Evolutionary conservation across 768 basidiomycete genomes (phyloP), one percentile per base, ranked within the genome.

Genomic region (Mrakia gelida): DNA sequence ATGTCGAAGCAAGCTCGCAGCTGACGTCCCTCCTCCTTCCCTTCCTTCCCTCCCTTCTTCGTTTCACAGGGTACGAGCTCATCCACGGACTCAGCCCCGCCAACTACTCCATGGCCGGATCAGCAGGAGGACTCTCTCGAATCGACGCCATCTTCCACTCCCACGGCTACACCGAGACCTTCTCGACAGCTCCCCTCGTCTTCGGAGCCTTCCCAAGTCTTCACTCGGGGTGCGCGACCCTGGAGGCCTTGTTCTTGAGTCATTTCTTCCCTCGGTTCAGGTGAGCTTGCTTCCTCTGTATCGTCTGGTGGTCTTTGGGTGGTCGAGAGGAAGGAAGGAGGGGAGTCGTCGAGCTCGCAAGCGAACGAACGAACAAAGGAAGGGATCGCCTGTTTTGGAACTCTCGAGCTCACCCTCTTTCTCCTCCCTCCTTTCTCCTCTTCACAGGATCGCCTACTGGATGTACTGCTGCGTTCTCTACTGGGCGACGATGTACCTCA

Each of bases 131-230:
- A 1, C 89, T 98, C 18, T 90, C 91, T 38, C 91, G 96, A 70
- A 98, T 99, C 79, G 97, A 98, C 84, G 88, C 89, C 52, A 87
- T 98, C 59, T 92, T 98, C 83, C 90, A 91, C 77, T 86, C 88
- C 0, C 86, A 87, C 56, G 89, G 89, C 15, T 98, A 98, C 87
- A 91, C 91, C 56, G 87, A 88, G 41, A 87, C 89, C 0, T 98
- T 98, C 82, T 90, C 91, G 61, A 90, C 90, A 82, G 92, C 96
- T 0, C 96, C 97, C 0, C 88, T 99, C 80, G 91, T 96, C 18
- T 98, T 99, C 81, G 97, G 97, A 21, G 97, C 97, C 2, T 98
- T 98, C 85, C 97, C 97, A 0, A 92, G 92, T 1, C 88, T 99
- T 30, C 97, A 98, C 84, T 90, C 95, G 0, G 96, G 89, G 3